Evolutionary conservation across 2,329 filamentous ascomycete species (phyloP), one percentile per base, ranked within the genome.

Genomic region (Claviceps digitariae): DNA sequence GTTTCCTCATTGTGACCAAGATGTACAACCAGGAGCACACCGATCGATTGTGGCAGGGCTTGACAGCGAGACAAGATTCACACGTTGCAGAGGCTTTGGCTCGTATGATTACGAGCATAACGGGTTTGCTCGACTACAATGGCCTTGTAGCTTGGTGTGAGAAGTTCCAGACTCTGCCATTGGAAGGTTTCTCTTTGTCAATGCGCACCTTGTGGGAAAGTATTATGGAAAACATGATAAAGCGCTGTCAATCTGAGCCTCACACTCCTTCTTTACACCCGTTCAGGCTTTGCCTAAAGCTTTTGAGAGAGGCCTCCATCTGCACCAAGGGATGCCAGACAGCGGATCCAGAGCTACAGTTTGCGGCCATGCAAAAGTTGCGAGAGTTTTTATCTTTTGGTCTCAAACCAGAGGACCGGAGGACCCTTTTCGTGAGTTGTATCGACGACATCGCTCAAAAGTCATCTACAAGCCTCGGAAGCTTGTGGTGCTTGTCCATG

Each of bases 41-140:
- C 1, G 86, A 95, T 62, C 76, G 80, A 17, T 79, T 96, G 56
- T 97, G 91, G 91, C 81, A 84, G 55, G 87, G 87, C 0, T 82
- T 95, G 50, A 84, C 80, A 6, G 82, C 83, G 25, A 90, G 85
- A 55, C 88, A 90, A 62, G 90, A 97, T 65, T 84, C 87, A 4
- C 80, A 90, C 53, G 83, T 91, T n/a, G 83, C 87, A 8, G 83
- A 90, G 50, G 90, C 90, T 29, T 79, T 94, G 25, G 74, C 90
- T 48, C 74, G 75, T 20, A 86, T 95, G 79, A 66, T 77, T 31
- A 64, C 62, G 3, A 69, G 66, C 20, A 75, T 79, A 43, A 62
- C 72, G 1, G 68, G 73, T 40, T 66, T 83, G 9, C 74, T 77
- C 52, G 68, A 74, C 8, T 69, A 72, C 31, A 60, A 71, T 0